Evolutionary conservation across 228 moss, liverwort and hornwort species (phyloP), one percentile per base, ranked within the genome.

Genomic region (Sphagnum magellanicum): DNA sequence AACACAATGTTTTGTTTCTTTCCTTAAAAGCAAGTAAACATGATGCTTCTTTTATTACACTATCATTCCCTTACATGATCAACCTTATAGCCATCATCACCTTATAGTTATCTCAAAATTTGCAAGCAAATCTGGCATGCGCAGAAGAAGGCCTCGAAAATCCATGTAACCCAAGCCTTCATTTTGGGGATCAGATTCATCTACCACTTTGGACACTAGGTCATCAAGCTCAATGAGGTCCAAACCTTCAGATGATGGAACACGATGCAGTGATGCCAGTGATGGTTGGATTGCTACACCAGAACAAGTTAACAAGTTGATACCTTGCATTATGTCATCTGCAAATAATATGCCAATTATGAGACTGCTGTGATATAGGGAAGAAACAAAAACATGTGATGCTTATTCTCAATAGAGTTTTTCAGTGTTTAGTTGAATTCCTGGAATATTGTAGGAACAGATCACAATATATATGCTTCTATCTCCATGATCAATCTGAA

Each of bases 91-190:
- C 32, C n/a, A 63, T 63, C 15, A 16, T 65, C 50, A 32, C 32
- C 32, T 51, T 53, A 69, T 59, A 60, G 14, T 69, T 4, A 88
- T 82, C 64, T 84, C 70, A 77, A 93, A 98, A 64, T 93, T 98
- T 62, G 74, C 75, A 4, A 90, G 74, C 16, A 98, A 81, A 64
- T 98, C 97, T 4, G 93, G 97, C 93, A 93, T 98, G 6, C 89
- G 75, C 76, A 88, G 84, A 5, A 98, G 76, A 67, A 98, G 78
- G 10, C 88, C 83, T 4, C 90, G 74, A 71, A 98, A 98, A 50
- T 98, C 91, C 78, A 85, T 91, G 57, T 85, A 98, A 12, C 79
- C 79, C 16, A 98, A 61, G 0, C 97, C 91, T 67, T 85, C 83
- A 5, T 78, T 82, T 4, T 75, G 70, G 0, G 87, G 85, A 71